Percentiles rank a stretch among this genome's conserved stretches.
Evolutionary conservation across 352 stramenopile genomes (phyloP).

Genomic region (Pythium plurisporium): DNA sequence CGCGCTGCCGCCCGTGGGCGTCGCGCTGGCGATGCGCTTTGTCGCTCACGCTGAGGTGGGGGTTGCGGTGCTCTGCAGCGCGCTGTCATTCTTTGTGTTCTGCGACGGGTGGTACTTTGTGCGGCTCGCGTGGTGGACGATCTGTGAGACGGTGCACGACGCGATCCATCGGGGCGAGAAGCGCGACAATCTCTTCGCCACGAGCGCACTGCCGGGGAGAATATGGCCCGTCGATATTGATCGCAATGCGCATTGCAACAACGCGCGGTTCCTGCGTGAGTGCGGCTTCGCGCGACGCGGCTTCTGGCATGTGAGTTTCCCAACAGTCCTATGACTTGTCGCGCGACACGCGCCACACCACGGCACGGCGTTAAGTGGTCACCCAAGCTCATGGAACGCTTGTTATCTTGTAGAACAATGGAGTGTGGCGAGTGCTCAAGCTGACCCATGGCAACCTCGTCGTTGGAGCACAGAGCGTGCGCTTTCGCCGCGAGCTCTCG

Average conservation of each 20-base stretch:
- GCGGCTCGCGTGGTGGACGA: constrained; percentile 22
- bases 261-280: constrained; percentile 79
- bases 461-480: constrained; percentile 74
- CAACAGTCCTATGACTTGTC: too few species aligned
- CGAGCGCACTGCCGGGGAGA: constrained; percentile 39
- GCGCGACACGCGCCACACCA: too few species aligned
- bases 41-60: not conserved
- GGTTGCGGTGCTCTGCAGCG: constrained; percentile 12
- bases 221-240: constrained; percentile 70
- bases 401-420: constrained; percentile 34
- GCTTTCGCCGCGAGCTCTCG: constrained; percentile 75
- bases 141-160: constrained; percentile 23
- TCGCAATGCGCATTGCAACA: constrained; percentile 85
- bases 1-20: constrained; percentile 29
- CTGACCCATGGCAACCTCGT: constrained; percentile 64
- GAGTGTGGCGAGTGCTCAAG: constrained; percentile 64
- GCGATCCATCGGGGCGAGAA: constrained; percentile 12
- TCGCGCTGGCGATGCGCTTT: constrained; percentile 17
- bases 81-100: constrained; percentile 53
- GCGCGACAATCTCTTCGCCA: constrained; percentile 46
- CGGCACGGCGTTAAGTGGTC: too few species aligned
- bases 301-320: constrained; percentile 68
- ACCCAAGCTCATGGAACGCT: too few species aligned
- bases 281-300: constrained; percentile 74
- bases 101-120: constrained; percentile 84